Evolutionary conservation across 257 asterid genomes (phyloP).

Genomic region (Euphrasia confusa): DNA sequence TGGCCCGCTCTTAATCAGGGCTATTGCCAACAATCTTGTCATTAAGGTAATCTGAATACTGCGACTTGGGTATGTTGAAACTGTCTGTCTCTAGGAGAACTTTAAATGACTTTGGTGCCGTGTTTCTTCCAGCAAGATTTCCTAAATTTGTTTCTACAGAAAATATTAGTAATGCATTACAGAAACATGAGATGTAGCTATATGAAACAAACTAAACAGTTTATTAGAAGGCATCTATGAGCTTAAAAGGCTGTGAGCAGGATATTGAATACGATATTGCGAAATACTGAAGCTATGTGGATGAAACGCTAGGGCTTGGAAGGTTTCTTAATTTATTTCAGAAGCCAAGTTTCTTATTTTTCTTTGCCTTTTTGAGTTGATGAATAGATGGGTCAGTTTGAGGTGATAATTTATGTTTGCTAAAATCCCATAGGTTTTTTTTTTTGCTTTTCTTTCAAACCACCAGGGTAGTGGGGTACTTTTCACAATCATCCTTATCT

Average conservation of each 20-base stretch:
- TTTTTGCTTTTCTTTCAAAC: background rate
- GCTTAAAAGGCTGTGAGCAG: conserved; percentile 9
- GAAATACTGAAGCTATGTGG: conserved; percentile 2
- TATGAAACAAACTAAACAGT: conserved; percentile 5
- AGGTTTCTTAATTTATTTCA: background rate
- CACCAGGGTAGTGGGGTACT: background rate
- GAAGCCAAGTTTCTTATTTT: background rate
- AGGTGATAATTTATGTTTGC: background rate
- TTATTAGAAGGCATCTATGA: background rate
- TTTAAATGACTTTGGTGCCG: background rate
- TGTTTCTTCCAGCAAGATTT: background rate
- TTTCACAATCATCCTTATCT: background rate
- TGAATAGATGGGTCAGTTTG: background rate
- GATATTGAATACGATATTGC: background rate
- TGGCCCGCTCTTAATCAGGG: conserved; percentile 88
- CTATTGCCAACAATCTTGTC: conserved; percentile 80
- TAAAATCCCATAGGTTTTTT: background rate
- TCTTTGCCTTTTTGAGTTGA: background rate
- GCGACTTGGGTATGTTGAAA: background rate
- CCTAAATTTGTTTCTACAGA: background rate
- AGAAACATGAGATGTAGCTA: conserved; percentile 2
- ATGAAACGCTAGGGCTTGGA: conserved; percentile 1
- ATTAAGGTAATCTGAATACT: conserved; percentile 55
- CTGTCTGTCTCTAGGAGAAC: background rate
- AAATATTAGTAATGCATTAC: background rate